Percentiles rank a stretch among this genome's conserved stretches.
Conservation (phyloP, 2,329 filamentous ascomycete genomes). For the Colletotrichum sp. region DNA sequence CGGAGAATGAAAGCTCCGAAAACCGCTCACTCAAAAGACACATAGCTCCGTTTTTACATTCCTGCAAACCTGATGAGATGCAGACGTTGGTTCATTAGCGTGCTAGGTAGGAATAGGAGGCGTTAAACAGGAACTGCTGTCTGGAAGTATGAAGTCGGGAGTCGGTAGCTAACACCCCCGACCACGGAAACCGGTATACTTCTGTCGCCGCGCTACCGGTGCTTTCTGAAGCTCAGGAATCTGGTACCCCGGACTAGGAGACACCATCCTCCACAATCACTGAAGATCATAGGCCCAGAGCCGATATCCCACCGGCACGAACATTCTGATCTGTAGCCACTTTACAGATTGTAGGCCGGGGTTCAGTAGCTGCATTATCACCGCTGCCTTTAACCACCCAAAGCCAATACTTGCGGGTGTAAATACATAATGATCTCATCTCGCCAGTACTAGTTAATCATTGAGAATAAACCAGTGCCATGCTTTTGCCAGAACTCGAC, state of each 20-base stretch:
- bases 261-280: neutral
- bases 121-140: neutral
- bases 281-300: neutral
- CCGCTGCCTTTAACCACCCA: too few species aligned
- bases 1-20: neutral
- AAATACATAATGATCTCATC: neutral
- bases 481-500: rapidly evolving
- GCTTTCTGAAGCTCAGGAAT: neutral
- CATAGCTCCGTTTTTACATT: neutral
- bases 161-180: neutral
- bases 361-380: neutral
- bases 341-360: neutral
- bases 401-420: too few species aligned
- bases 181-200: neutral
- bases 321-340: neutral
- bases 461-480: neutral
- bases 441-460: neutral
- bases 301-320: neutral
- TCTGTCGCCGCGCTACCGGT: neutral
- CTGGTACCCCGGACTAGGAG: neutral
- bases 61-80: neutral
- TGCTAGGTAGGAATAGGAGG: neutral
- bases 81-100: rapidly evolving
- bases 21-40: neutral
- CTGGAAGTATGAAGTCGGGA: rapidly evolving